Conservation (phyloP, 1,284 basidiomycete species). For the Omphalotus olearius region DNA sequence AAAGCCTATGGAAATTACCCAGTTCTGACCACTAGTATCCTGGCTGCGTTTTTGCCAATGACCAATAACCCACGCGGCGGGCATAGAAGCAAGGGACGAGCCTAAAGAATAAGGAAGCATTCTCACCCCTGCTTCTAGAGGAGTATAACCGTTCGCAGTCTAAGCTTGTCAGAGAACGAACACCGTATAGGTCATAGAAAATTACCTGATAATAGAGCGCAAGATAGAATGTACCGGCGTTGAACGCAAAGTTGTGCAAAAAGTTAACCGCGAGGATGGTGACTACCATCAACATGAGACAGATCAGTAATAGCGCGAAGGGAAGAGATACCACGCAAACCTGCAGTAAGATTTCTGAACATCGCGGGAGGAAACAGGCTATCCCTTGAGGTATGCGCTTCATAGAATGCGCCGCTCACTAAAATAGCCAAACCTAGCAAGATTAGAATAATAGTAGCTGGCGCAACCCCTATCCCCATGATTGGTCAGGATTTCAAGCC, state of each 20-base stretch:
- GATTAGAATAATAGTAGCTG: conserved; percentile 58
- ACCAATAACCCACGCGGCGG: conserved; percentile 72
- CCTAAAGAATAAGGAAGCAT: conserved; percentile 79
- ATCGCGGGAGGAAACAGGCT: conserved; percentile 65
- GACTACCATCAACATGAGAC: conserved; percentile 39
- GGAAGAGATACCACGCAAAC: conserved; percentile 34
- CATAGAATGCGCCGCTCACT: conserved; percentile 57
- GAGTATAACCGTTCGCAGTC: conserved; percentile 63
- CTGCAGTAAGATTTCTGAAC: conserved; percentile 55
- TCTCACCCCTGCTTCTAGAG: conserved; percentile 63
- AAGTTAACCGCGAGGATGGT: conserved; percentile 64
- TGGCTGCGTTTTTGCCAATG: conserved; percentile 53
- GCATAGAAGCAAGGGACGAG: conserved; percentile 75
- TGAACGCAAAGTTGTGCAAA: conserved; percentile 77
- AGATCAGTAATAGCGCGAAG: conserved; percentile 20
- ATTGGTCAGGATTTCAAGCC: conserved; percentile 12
- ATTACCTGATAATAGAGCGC: conserved; percentile 73
- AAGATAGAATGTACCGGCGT: conserved; percentile 77
- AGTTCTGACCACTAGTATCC: conserved; percentile 60
- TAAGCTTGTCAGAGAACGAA: conserved; percentile 22
- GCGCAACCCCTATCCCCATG: conserved; percentile 65
- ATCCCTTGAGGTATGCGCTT: conserved; percentile 58
- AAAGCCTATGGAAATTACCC: conserved; percentile 58
- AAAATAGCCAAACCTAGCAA: conserved; percentile 50
- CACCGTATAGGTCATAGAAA: neutral